Percentiles rank a stretch among this genome's conserved stretches.
Conservation (phyloP, 768 basidiomycete species). For the Serpula lacrymans region DNA sequence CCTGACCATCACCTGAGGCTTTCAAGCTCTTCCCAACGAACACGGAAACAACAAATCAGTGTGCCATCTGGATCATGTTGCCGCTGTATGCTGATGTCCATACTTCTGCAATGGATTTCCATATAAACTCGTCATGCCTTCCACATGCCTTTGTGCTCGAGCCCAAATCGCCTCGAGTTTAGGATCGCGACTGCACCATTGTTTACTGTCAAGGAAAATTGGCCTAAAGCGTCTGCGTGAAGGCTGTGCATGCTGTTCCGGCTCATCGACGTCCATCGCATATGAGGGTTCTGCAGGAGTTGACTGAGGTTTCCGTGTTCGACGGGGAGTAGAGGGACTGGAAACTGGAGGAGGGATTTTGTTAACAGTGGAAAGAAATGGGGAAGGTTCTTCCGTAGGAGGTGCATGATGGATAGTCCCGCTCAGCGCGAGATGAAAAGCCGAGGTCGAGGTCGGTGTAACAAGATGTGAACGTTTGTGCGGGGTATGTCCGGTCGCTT, state of each 20-base stretch:
- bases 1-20: too few species aligned
- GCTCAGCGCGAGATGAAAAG: slow-evolving; percentile 19
- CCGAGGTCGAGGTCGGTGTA: neutral
- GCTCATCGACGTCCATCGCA: slow-evolving; percentile 16
- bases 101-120: slow-evolving; percentile 12
- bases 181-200: slow-evolving; percentile 45
- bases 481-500: slow-evolving; percentile 12
- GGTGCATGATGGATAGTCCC: slow-evolving; percentile 9
- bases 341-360: slow-evolving; percentile 9
- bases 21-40: too few species aligned
- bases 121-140: slow-evolving; percentile 12
- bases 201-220: slow-evolving; percentile 46
- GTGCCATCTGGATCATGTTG: too few species aligned
- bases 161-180: slow-evolving; percentile 27
- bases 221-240: slow-evolving; percentile 43
- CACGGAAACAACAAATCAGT: too few species aligned
- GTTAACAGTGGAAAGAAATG: slow-evolving; percentile 3
- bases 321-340: slow-evolving; percentile 23
- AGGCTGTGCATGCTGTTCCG: slow-evolving; percentile 16
- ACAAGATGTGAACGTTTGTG: slow-evolving; percentile 4
- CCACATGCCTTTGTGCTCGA: slow-evolving; percentile 9
- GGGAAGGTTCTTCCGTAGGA: slow-evolving; percentile 4
- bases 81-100: too few species aligned
- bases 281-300: slow-evolving; percentile 4
- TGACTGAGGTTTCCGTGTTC: slow-evolving; percentile 13